Percentiles rank a stretch among this genome's conserved stretches.
phyloP scores from a whole-genome alignment of 1,139 yeast genomes.

The Yamadazyma dendronema region DNA sequence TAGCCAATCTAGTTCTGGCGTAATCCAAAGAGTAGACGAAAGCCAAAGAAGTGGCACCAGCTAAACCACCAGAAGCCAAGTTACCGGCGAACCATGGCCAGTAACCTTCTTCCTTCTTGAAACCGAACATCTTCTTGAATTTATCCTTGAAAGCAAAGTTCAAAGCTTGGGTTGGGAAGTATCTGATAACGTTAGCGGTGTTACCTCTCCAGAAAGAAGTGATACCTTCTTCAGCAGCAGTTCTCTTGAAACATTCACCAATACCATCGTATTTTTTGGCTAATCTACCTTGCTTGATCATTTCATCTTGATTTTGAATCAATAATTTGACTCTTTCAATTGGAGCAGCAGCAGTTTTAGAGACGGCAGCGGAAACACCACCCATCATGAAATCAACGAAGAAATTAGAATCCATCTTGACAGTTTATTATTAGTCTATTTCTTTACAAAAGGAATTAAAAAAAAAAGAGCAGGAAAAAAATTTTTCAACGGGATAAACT shows the following conservation, averaged over 20 bases:
- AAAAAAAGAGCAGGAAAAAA: slow-evolving; percentile 11
- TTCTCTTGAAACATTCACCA: slow-evolving; percentile 50
- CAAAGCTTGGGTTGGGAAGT: slow-evolving; percentile 57
- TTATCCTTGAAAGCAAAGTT: slow-evolving; percentile 55
- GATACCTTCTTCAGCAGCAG: slow-evolving; percentile 53
- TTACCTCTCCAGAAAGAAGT: slow-evolving; percentile 57
- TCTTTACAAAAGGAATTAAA: not conserved
- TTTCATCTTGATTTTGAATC: slow-evolving; percentile 54
- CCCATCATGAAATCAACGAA: slow-evolving; percentile 48
- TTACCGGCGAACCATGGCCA: slow-evolving; percentile 54
- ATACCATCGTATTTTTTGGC: slow-evolving; percentile 51
- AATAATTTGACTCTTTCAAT: slow-evolving; percentile 54
- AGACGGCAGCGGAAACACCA: slow-evolving; percentile 59
- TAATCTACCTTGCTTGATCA: slow-evolving; percentile 56
- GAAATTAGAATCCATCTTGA: slow-evolving; percentile 30
- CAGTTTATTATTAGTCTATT: slow-evolving; percentile 14
- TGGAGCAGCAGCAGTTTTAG: slow-evolving; percentile 57
- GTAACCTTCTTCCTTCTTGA: slow-evolving; percentile 51
- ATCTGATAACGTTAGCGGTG: slow-evolving; percentile 55
- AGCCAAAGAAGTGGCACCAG: slow-evolving; percentile 56
- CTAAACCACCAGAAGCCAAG: slow-evolving; percentile 57
- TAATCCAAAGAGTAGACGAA: slow-evolving; percentile 55
- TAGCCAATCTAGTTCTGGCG: slow-evolving; percentile 57
- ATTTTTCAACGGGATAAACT: slow-evolving; percentile 12
- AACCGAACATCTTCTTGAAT: slow-evolving; percentile 51